A percentile compares a stretch with the other conserved stretches of the same genome.
These are phyloP conservation scores for Penicillium brasilianum DNA, from an alignment of 2,329 filamentous ascomycete genomes.

Conservation along the genomic window DNA sequence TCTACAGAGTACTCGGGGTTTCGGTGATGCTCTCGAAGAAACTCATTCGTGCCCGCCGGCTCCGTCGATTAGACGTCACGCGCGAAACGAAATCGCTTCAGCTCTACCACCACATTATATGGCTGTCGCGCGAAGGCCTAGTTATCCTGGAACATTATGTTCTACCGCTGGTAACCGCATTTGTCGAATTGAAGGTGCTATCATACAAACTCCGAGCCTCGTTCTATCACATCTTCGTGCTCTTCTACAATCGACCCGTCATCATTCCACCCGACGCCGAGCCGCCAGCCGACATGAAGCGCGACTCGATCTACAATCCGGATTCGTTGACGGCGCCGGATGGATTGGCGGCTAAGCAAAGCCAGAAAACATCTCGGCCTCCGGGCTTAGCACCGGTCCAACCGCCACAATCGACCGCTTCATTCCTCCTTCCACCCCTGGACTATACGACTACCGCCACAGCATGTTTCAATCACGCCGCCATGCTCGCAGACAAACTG, in stretches of 20 bases:
- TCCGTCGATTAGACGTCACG: constrained; percentile 80
- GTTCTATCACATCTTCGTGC: constrained; percentile 94
- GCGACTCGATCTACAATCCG: constrained; percentile 43
- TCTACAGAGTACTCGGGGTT: constrained; percentile 90
- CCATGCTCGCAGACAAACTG: constrained; percentile 72
- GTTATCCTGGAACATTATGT: constrained; percentile 85
- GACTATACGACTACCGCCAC: constrained; percentile 86
- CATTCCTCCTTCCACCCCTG: constrained; percentile 77
- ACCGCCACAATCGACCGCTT: constrained; percentile 53
- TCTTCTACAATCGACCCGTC: constrained; percentile 90
- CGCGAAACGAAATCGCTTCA: constrained; percentile 78
- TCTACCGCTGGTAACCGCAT: constrained; percentile 79
- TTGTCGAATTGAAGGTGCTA: constrained; percentile 83
- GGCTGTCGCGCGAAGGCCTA: constrained; percentile 90
- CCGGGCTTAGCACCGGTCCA: constrained; percentile 43
- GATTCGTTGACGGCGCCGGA: constrained; percentile 47
- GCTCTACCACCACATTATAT: constrained; percentile 89
- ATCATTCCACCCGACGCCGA: constrained; percentile 65
- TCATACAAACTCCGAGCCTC: constrained; percentile 90
- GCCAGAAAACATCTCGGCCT: constrained; percentile 30
- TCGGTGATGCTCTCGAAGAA: constrained; percentile 86
- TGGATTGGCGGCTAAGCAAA: constrained; percentile 22
- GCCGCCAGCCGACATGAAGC: constrained; percentile 27
- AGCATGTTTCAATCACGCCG: constrained; percentile 78
- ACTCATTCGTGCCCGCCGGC: constrained; percentile 79